Base-by-base conservation (phyloP, 176 grass and related monocot genomes). In the Alopecurus myosuroides region DNA sequence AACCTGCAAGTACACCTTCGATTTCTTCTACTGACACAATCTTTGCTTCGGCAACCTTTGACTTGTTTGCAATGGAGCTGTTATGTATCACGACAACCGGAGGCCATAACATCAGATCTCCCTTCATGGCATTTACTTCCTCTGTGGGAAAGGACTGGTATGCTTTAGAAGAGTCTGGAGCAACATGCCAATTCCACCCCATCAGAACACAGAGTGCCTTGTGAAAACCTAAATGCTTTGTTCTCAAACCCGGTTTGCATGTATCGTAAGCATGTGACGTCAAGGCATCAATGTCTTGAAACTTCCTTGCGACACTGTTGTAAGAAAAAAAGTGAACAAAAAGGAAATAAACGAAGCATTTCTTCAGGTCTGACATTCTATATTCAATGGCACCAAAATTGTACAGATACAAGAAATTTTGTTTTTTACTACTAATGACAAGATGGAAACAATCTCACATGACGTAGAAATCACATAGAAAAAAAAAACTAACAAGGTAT, bases 201-300 rank as follows among this genome's bases (percentile, higher is more conserved):
- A 96, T 90, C 83, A 98, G 83, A 86, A 98, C 66, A 86, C 97
- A 98, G 4, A 98, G 88, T 85, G 93, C 97, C 83, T 92, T 96
- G 49, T 92, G 97, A 76, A 95, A 85, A 39, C 97, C 97, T 50
- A 94, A 77, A 67, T 96, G 97, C 57, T 93, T 89, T 70, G 97
- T 94, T 87, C 70, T 95, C 73, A 98, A 63, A 75, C 93, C 93
- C 45, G 28, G 55, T 81, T 94, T 98, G 84, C 45, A 66, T 79
- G 93, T 86, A 86, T 89, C 49, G 18, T 89, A 94, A 70, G 87
- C 76, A 87, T 98, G 93, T 80, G 90, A 83, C 17, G 87, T 33
- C 42, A 97, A 86, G 22, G 50, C 89, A 85, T 98, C 91, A 19
- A 85, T 36, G 22, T 95, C 93, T 64, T 44, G 44, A 77, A 95